phyloP scores from a whole-genome alignment of 352 stramenopile species.

The Pythium biforme region DNA sequence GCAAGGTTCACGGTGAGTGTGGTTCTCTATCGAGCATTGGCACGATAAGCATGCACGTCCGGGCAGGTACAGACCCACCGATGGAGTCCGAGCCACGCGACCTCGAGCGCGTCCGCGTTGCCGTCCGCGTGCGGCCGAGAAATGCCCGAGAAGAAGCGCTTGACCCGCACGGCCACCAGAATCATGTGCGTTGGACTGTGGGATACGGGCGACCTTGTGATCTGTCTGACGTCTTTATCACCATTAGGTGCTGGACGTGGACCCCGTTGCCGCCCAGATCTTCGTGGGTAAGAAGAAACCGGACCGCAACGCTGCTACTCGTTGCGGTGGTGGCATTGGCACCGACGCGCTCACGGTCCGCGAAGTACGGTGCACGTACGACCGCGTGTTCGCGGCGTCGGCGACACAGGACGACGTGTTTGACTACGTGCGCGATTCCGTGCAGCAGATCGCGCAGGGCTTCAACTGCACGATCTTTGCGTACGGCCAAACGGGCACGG shows the following conservation, averaged over 20 bases:
- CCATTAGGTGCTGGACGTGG: slow-evolving; percentile 35
- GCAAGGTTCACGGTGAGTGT: too few relatives aligned
- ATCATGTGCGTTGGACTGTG: too few relatives aligned
- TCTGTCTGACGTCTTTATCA: too few relatives aligned
- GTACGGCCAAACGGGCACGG: slow-evolving; percentile 89
- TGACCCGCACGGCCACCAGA: too few relatives aligned
- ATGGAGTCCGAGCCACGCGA: slow-evolving; percentile 13
- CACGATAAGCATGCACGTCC: too few relatives aligned
- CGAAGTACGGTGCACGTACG: slow-evolving; percentile 60
- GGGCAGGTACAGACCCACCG: too few relatives aligned
- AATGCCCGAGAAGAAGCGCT: slow-evolving; percentile 68
- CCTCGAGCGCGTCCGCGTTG: slow-evolving; percentile 67
- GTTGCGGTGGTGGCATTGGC: not conserved
- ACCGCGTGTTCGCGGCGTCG: slow-evolving; percentile 66
- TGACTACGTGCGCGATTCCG: slow-evolving; percentile 56
- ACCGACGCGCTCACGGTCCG: slow-evolving; percentile 24
- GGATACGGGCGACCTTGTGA: too few relatives aligned
- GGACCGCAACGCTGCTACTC: slow-evolving; percentile 12
- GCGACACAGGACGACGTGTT: slow-evolving; percentile 76
- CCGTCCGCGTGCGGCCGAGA: slow-evolving; percentile 73
- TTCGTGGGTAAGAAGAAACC: slow-evolving; percentile 52
- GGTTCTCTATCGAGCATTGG: too few relatives aligned
- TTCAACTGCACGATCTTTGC: slow-evolving; percentile 92
- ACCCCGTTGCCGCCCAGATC: slow-evolving; percentile 33
- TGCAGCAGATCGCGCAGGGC: slow-evolving; percentile 80